These are phyloP conservation scores for Gyrodon lividus DNA, from an alignment of 768 basidiomycete species.

Conservation along the genomic window DNA sequence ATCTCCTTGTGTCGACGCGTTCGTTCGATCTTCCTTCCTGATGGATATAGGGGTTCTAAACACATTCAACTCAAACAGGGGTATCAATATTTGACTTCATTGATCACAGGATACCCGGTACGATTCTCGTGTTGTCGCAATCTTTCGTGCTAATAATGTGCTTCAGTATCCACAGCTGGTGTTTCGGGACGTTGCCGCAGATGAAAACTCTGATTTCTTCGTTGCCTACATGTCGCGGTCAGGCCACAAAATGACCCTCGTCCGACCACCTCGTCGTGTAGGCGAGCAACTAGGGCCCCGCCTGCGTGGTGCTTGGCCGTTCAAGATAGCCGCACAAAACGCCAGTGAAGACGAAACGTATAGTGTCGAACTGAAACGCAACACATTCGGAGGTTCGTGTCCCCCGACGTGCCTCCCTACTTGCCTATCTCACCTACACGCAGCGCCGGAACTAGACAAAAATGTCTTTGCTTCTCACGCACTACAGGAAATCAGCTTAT, in stretches of 20 bases:
- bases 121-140: constrained; percentile 12
- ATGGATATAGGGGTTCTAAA: constrained; percentile 10
- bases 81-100: constrained; percentile 65
- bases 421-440: constrained; percentile 3
- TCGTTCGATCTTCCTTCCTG: constrained; percentile 21
- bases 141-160: constrained; percentile 11
- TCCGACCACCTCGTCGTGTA: constrained; percentile 41
- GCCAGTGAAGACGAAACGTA: constrained; percentile 50
- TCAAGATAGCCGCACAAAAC: constrained; percentile 40
- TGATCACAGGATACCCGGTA: constrained; percentile 57
- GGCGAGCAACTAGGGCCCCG: constrained; percentile 37
- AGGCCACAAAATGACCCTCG: constrained; percentile 52
- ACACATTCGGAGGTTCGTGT: constrained; percentile 33
- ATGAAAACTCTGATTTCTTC: constrained; percentile 57
- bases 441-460: constrained; percentile 47
- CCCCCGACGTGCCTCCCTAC: not conserved
- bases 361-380: constrained; percentile 54
- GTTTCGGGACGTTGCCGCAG: constrained; percentile 54
- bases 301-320: constrained; percentile 43
- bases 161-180: constrained; percentile 62
- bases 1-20: constrained; percentile 59
- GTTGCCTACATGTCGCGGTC: constrained; percentile 60
- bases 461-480: constrained; percentile 60
- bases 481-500: constrained; percentile 53
- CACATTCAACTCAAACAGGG: constrained; percentile 44